phyloP scores from a whole-genome alignment of 495 filamentous ascomycete species.

The Penicillium chermesinum region DNA sequence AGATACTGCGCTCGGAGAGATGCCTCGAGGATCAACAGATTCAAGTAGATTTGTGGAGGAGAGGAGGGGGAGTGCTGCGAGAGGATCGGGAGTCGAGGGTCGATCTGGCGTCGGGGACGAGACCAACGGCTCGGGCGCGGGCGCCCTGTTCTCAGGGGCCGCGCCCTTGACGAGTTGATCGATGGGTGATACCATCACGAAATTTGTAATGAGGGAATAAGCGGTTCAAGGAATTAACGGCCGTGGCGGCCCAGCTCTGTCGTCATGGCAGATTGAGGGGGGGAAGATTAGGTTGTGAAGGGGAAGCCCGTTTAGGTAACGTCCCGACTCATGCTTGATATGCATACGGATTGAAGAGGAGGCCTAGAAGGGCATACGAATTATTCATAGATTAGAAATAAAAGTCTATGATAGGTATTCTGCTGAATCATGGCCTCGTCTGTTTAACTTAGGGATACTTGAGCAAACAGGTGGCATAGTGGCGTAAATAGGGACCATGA shows the following conservation, averaged over 20 bases:
- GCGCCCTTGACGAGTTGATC: constrained; percentile 90
- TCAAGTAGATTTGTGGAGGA: constrained; percentile 97
- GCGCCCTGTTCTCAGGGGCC: constrained; percentile 43
- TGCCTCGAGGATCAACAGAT: constrained; percentile 93
- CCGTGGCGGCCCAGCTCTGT: constrained; percentile 28
- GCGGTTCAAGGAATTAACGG: constrained; percentile 12
- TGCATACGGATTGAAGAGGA: no score
- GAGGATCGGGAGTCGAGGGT: constrained; percentile 59
- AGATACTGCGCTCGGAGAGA: constrained; percentile 91
- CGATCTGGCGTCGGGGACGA: constrained; percentile 36
- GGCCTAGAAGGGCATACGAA: no score
- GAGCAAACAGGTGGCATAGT: no score
- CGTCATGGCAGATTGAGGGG: constrained; percentile 19
- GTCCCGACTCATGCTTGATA: no score
- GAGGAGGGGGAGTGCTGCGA: constrained; percentile 79
- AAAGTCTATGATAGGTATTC: no score
- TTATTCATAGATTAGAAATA: no score
- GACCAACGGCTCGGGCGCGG: constrained; percentile 37
- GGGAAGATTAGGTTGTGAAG: constrained; percentile 1
- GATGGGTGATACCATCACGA: constrained; percentile 54
- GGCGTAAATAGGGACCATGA: no score
- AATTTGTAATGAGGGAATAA: constrained; percentile 1
- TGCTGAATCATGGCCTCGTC: no score
- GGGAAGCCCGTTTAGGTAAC: no score
- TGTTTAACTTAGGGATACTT: no score